phyloP scores from a whole-genome alignment of 129 eudicot genomes.

The Chrysanthemum seticuspe region DNA sequence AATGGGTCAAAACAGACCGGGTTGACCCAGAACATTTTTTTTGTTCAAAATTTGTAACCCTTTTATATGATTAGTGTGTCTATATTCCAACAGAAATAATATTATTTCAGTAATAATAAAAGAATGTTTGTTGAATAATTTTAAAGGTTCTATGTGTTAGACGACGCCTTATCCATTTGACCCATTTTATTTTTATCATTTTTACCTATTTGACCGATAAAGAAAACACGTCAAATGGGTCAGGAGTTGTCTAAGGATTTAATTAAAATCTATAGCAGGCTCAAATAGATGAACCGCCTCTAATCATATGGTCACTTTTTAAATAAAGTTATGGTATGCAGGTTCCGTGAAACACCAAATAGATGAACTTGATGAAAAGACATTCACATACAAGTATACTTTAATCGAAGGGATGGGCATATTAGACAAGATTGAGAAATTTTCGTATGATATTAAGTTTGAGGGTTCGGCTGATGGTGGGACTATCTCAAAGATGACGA shows the following conservation, averaged over 20 bases:
- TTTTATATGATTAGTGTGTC: no score
- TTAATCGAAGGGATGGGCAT: slow-evolving; percentile 38
- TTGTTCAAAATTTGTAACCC: no score
- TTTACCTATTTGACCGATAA: neutral
- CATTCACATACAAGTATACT: no score
- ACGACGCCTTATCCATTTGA: no score
- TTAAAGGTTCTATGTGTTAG: no score
- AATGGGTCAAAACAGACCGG: neutral
- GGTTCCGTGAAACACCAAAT: slow-evolving; percentile 33
- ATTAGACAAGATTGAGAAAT: slow-evolving; percentile 24
- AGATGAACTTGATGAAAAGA: slow-evolving; percentile 14
- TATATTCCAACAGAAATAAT: no score
- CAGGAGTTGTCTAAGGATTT: no score
- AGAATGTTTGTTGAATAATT: no score
- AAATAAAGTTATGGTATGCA: slow-evolving; percentile 9
- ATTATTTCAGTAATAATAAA: no score
- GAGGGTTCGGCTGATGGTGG: no score
- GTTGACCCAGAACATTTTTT: neutral
- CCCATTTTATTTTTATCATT: no score
- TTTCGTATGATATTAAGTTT: no score
- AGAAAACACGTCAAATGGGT: neutral
- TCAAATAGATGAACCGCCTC: neutral
- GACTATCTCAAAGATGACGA: slow-evolving; percentile 35
- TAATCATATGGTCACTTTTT: neutral
- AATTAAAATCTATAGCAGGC: neutral